phyloP scores from a whole-genome alignment of 352 stramenopile species.

The Pythium insidiosum region DNA sequence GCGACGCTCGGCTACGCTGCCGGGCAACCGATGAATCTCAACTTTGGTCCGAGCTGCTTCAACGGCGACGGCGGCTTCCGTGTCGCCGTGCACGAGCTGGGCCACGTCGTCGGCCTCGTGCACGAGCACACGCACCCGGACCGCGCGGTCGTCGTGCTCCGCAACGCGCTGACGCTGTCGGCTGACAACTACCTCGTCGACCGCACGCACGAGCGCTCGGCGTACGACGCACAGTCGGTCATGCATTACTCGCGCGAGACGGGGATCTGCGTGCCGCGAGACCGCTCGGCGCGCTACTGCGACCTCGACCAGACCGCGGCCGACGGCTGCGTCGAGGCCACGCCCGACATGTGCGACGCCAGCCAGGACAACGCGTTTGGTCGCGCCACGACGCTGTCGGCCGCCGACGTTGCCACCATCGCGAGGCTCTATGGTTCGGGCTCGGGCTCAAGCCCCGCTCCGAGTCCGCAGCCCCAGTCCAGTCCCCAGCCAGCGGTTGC shows the following conservation, averaged over 20 bases:
- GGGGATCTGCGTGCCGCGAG: constrained; percentile 28
- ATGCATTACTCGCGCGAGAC: constrained; percentile 40
- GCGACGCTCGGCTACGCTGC: constrained; percentile 33
- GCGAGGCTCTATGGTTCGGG: constrained; percentile 12
- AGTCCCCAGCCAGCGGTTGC: too few relatives aligned
- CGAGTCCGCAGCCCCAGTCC: not conserved
- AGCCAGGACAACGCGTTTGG: constrained; percentile 16
- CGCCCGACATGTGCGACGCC: constrained; percentile 9
- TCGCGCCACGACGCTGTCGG: constrained; percentile 4
- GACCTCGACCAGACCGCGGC: constrained; percentile 27
- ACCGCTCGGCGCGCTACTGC: constrained; percentile 20
- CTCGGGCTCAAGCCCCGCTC: not conserved
- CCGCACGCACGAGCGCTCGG: constrained; percentile 11
- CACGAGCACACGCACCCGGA: constrained; percentile 41
- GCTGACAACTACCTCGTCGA: constrained; percentile 45
- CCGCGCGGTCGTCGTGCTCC: constrained; percentile 33
- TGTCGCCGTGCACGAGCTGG: constrained; percentile 34
- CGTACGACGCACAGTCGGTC: constrained; percentile 28
- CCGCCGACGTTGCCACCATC: constrained; percentile 8
- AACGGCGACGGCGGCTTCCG: constrained; percentile 26
- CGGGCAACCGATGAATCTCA: constrained; percentile 28
- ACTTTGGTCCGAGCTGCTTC: constrained; percentile 34
- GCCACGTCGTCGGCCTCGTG: constrained; percentile 31
- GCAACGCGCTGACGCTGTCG: constrained; percentile 30
- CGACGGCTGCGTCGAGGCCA: constrained; percentile 15